Conservation (phyloP, 2,329 filamentous ascomycete species). For the Sporothrix schenckii region DNA sequence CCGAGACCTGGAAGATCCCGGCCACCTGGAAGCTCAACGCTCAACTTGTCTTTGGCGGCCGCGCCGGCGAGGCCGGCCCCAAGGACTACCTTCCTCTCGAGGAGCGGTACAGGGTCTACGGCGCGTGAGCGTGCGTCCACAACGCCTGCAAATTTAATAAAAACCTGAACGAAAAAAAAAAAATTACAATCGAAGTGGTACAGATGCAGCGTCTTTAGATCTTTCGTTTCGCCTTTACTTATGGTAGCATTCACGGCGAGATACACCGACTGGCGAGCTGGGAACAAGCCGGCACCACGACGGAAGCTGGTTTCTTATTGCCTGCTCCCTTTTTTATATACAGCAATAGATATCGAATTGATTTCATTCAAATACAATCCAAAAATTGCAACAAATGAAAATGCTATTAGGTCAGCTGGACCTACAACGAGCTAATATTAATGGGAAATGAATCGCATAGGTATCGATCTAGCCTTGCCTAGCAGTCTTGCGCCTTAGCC, state of each 20-base stretch:
- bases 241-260: slow-evolving; percentile 16
- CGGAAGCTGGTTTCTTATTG: no score
- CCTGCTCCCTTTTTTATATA: not conserved
- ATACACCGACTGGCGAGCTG: not conserved
- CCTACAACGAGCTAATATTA: no score
- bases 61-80: slow-evolving; percentile 57
- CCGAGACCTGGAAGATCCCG: slow-evolving; percentile 70
- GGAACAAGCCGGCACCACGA: no score
- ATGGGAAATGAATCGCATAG: not conserved
- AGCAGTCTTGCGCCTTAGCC: not conserved
- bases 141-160: not conserved
- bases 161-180: not conserved
- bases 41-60: slow-evolving; percentile 81
- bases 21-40: slow-evolving; percentile 74
- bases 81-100: slow-evolving; percentile 68
- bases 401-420: no score
- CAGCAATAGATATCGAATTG: slow-evolving; percentile 2
- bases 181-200: not conserved
- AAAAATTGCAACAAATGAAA: no score
- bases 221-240: not conserved
- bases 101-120: slow-evolving; percentile 68
- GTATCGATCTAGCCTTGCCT: not conserved
- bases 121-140: slow-evolving; percentile 46
- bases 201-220: slow-evolving; percentile 21
- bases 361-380: not conserved